Conservation (phyloP, 129 eudicot genomes). For the sunflower (Helianthus annuus) region HanXRQr2.0-SUNRISE NC_035437.2:168930818-168931317, state of each 20-base stretch:
- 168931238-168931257: conserved; percentile 77
- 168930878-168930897: conserved; percentile 74
- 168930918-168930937: conserved; percentile 54
- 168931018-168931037: neutral
- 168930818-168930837: conserved; percentile 44
- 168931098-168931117: conserved; percentile 36
- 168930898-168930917: conserved; percentile 51
- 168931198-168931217: conserved; percentile 74
- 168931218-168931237: conserved; percentile 96
- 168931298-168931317: neutral
- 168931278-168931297: neutral
- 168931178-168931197: conserved; percentile 84
- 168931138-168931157: conserved; percentile 91
- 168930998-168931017: conserved; percentile 84
- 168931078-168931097: neutral
- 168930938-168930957: conserved; percentile 61
- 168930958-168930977: conserved; percentile 62
- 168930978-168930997: conserved; percentile 63
- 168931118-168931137: conserved; percentile 70
- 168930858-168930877: conserved; percentile 86
- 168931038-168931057: neutral
- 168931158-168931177: conserved; percentile 88
- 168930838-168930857: conserved; percentile 55
- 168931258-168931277: conserved; percentile 32
- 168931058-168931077: neutral